phyloP scores from a whole-genome alignment of 768 basidiomycete species.

The Calocera cornea region DNA sequence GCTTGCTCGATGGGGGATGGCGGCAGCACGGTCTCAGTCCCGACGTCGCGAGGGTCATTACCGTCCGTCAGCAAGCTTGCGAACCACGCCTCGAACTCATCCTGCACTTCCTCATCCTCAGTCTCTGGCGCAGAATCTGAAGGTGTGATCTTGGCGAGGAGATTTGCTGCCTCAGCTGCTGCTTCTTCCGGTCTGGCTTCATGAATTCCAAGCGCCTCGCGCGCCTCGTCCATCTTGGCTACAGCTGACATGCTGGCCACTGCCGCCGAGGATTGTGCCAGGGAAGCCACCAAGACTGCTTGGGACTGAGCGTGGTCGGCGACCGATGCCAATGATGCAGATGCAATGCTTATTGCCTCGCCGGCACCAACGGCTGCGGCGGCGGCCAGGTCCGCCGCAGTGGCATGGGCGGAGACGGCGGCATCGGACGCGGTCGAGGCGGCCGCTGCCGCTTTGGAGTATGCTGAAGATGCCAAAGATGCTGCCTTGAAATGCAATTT shows the following conservation, averaged over 20 bases:
- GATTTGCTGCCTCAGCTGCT: neutral
- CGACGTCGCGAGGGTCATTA: neutral
- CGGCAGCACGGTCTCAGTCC: neutral
- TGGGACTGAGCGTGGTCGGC: neutral
- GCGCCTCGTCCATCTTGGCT: neutral
- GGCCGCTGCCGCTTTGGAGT: neutral
- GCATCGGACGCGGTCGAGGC: neutral
- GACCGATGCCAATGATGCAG: neutral
- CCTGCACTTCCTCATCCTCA: neutral
- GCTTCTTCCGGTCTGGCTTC: neutral
- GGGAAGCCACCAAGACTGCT: neutral
- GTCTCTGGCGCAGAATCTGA: neutral
- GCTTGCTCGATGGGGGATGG: neutral
- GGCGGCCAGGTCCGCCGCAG: neutral
- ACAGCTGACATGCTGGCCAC: neutral
- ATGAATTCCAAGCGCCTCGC: neutral
- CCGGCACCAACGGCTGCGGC: neutral
- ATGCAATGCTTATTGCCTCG: neutral
- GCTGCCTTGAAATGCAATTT: neutral
- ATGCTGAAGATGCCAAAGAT: neutral
- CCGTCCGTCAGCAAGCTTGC: neutral
- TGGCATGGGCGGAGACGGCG: neutral
- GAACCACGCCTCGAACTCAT: neutral
- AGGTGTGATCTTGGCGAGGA: neutral
- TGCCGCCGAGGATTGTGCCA: neutral